phyloP scores from a whole-genome alignment of 768 basidiomycete species.

The Boletus rubroflammeus region DNA sequence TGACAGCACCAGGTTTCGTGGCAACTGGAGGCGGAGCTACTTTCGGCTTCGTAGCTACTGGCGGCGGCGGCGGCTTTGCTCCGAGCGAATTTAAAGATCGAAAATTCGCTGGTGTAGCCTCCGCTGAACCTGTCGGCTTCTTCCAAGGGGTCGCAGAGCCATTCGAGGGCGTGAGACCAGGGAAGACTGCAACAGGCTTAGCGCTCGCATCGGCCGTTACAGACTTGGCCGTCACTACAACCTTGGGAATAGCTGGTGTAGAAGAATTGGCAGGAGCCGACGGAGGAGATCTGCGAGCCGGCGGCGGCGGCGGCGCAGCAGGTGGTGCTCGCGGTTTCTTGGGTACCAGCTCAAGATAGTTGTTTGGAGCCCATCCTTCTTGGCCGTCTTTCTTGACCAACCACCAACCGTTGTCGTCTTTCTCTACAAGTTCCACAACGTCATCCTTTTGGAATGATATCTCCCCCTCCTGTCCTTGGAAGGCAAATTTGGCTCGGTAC shows the following conservation, averaged over 20 bases:
- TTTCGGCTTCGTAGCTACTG: slow-evolving; percentile 64
- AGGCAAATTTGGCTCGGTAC: slow-evolving; percentile 90
- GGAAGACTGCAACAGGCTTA: slow-evolving; percentile 80
- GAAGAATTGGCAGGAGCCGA: slow-evolving; percentile 37
- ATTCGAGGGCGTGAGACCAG: slow-evolving; percentile 65
- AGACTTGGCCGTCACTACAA: slow-evolving; percentile 38
- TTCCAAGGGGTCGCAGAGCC: slow-evolving; percentile 76
- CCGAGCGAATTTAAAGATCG: slow-evolving; percentile 50
- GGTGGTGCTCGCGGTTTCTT: slow-evolving; percentile 60
- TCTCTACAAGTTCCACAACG: slow-evolving; percentile 84
- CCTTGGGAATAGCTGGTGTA: slow-evolving; percentile 34
- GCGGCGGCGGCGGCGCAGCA: slow-evolving; percentile 71
- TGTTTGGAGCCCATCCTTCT: slow-evolving; percentile 95
- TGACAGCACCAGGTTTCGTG: slow-evolving; percentile 50
- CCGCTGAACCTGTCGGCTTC: slow-evolving; percentile 41
- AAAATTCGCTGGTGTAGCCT: slow-evolving; percentile 43
- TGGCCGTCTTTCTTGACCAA: slow-evolving; percentile 75
- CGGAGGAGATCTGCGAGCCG: slow-evolving; percentile 45
- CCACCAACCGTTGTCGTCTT: slow-evolving; percentile 98
- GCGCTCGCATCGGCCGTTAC: slow-evolving; percentile 58
- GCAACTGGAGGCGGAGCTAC: slow-evolving; percentile 54
- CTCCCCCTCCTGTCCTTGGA: slow-evolving; percentile 90
- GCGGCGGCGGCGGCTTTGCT: slow-evolving; percentile 57
- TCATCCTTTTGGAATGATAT: slow-evolving; percentile 89
- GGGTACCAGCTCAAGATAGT: slow-evolving; percentile 82